Evolutionary conservation across 163 green algal genomes (phyloP), one percentile per base, ranked within the genome.

Genomic region (Volvox carteri): DNA sequence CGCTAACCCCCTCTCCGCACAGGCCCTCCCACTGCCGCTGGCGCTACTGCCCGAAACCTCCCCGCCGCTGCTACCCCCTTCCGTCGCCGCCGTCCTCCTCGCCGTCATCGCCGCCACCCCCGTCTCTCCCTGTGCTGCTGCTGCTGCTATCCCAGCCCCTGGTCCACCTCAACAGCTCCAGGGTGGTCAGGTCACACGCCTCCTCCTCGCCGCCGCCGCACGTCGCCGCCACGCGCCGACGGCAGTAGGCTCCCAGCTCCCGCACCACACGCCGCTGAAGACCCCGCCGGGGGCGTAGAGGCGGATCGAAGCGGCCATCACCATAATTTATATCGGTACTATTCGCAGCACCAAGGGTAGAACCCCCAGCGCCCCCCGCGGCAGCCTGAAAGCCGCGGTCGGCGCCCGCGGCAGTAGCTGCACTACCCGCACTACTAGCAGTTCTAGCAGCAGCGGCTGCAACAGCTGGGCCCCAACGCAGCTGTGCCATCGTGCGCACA

Each of bases 131-230:
- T n/a, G n/a, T n/a, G n/a, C n/a, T n/a, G n/a, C n/a, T n/a, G n/a
- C n/a, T n/a, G n/a, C n/a, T n/a, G n/a, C n/a, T n/a, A 5, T 44
- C 33, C 81, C 67, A 80, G 33, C 9, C 65, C 23, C 44, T 11
- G 5, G 65, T 72, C 65, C 48, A 73, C 1, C 48, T 70, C 65
- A 87, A 33, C 81, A 87, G 65, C 44, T 42, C 81, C 35, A 7
- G 23, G 0, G 81, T 87, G 7, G 62, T 80, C 30, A 87, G 18
- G 37, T 87, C 81, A 16, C 81, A 87, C 46, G 65, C 81, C 25
- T 80, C 81, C 28, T 68, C 81, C 33, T 23, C 52, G 0, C 81
- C 81, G 48, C 81, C 52, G 0, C 81, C 81, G 48, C 81, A 87
- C 44, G 81, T 80, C 19, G 48, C 81, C 65, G 14, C 65, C 65